Base-by-base conservation (phyloP, 2,329 filamentous ascomycete species). In the Kalaharituber pfeilii region DNA sequence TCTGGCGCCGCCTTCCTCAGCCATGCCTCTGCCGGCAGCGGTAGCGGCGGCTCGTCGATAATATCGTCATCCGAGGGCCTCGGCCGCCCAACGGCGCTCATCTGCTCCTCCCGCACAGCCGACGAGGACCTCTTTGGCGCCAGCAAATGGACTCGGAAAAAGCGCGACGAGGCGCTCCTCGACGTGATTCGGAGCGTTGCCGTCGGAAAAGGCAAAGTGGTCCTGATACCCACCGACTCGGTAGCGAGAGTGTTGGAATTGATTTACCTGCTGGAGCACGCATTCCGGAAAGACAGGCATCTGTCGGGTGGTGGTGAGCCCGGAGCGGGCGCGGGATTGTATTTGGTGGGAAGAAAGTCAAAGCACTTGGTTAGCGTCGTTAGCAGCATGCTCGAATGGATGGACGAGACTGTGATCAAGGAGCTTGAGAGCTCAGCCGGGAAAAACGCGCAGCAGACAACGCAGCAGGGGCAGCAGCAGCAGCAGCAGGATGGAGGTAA, bases 381-480 rank as follows among this genome's bases (percentile, higher is more conserved):
- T 25, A 78, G 88, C 61, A 95, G 89, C 67, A 94, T 98, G 85
- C 73, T 98, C 28, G 91, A 98, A 66, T 98, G 91, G 91, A 96
- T 98, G 88, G 88, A 96, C 65, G 88, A 95, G 65, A 82, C 81
- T 55, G 93, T 98, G 56, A 83, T 94, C 42, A 81, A 87, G 53
- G 89, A 96, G 63, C 93, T 94, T 58, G 88, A 94, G 66, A 80
- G 82, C 13, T 74, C 80, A 49, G 76, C 75, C 1, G 76, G 78
- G 59, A 72, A 69, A 2, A 64, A 67, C 27, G 62, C 63, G 9
- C 59, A 63, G n/a, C 68, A 70, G 56, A 59, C 61, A 9, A 65
- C 67, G 58, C 72, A 69, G 2, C 64, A 67, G 26, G 62, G 63
- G 9, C 59, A 62, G n/a, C 68, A 70, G 56, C 58, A 61, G 9